Evolutionary conservation across 1,284 basidiomycete genomes (phyloP), one percentile per base, ranked within the genome.

Genomic region (Naganishia liquefaciens): DNA sequence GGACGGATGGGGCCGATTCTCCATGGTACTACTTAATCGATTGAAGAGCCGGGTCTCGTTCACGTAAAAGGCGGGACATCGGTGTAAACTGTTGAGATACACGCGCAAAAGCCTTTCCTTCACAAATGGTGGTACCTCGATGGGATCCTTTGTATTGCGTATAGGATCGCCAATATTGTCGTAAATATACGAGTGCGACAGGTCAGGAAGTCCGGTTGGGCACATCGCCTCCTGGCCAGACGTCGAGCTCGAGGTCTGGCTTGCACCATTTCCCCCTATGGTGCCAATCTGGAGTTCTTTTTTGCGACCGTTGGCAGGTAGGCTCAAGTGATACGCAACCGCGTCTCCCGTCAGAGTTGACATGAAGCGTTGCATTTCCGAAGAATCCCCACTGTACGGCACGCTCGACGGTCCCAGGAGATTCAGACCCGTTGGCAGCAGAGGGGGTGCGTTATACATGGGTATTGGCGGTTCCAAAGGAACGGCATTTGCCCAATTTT

Each of bases 341-440:
- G 46, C 46, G 7, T 60, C 57, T 11, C 30, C 33, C 37, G 37
- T 21, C 57, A 60, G n/a, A 9, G 23, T 50, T 5, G 57, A 50
- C 4, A 39, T 50, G n/a, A 60, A 50, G 17, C 28, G 33, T n/a
- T 40, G 21, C 25, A 60, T 40, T 9, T 49, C 39, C 5, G n/a
- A 6, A 5, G 46, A n/a, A 21, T 49, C 33, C 17, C 39, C 54
- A n/a, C n/a, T 19, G 13, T 27, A n/a, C 21, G 28, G 10, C 33
- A 43, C 7, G 27, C 25, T 40, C 2, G 42, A 25, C 15, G 57
- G 57, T 46, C 33, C 37, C 7, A 42, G 19, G 7, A 60, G 33
- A 46, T 60, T 50, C 21, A 60, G 30, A 7, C 57, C 57, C 10
- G 57, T 60, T 5, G 57, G 46, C 6, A 60, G n/a, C 15, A 60